Evolutionary conservation across 140 eudicot species (phyloP).

Genomic region (Cichorium intybus): DNA sequence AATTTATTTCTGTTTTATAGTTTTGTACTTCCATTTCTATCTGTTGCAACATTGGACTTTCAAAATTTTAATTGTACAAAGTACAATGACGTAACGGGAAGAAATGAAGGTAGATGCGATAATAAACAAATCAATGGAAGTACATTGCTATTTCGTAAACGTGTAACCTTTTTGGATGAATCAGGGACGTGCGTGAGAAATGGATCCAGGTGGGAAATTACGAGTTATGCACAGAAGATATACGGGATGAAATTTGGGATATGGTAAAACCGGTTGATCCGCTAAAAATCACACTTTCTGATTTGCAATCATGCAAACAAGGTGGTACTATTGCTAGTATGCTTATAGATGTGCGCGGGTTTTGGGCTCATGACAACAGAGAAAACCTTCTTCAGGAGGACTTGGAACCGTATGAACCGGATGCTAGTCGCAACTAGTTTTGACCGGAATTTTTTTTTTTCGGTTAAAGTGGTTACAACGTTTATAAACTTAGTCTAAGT

Average conservation of each 20-base stretch:
- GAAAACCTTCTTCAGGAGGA: constrained; percentile 98
- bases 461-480: no score
- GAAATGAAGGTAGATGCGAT: no score
- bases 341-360: constrained; percentile 97
- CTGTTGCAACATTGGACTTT: no score
- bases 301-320: constrained; percentile 84
- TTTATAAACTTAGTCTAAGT: no score
- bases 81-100: no score
- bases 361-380: constrained; percentile 99
- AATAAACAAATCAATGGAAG: no score
- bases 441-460: no score
- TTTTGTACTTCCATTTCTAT: no score
- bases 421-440: background rate
- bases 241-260: constrained; percentile 97
- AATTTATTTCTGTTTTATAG: no score
- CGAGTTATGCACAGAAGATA: constrained; percentile 90
- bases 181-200: constrained; percentile 26
- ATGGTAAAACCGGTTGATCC: constrained; percentile 98
- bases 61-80: no score
- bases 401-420: constrained; percentile 78
- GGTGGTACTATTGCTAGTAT: constrained; percentile 99
- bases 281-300: constrained; percentile 69
- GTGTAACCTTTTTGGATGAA: background rate
- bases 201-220: constrained; percentile 88
- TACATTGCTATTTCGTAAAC: background rate